phyloP scores from a whole-genome alignment of 352 stramenopile species.

The Globisporangium acanthophoron region DNA sequence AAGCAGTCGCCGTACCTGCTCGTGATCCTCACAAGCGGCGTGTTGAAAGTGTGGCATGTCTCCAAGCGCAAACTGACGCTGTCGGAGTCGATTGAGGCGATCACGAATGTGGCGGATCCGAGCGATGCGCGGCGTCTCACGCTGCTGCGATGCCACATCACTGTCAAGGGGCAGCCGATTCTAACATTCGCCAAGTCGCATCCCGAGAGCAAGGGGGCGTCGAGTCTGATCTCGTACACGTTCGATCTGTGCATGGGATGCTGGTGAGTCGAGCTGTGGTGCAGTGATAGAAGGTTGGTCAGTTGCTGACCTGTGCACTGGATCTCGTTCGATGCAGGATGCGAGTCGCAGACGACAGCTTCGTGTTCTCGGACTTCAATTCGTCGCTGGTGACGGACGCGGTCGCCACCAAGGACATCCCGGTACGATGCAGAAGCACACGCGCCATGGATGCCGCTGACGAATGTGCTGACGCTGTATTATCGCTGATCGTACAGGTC shows the following conservation, averaged over 20 bases:
- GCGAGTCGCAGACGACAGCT: constrained; percentile 79
- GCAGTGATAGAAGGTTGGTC: neutral
- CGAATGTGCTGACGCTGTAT: neutral
- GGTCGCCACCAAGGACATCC: constrained; percentile 54
- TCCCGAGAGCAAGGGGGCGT: constrained; percentile 34
- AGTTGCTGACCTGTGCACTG: constrained; percentile 2
- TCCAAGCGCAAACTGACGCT: constrained; percentile 36
- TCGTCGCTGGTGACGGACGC: constrained; percentile 68
- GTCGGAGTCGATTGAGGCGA: constrained; percentile 57
- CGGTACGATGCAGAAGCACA: constrained; percentile 23
- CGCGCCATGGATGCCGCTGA: neutral
- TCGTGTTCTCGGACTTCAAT: constrained; percentile 83
- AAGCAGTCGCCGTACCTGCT: constrained; percentile 60
- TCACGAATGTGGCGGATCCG: constrained; percentile 33
- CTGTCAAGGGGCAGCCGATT: constrained; percentile 62
- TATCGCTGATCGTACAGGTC: constrained; percentile 28
- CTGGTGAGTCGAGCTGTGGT: constrained; percentile 36
- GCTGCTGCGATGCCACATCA: constrained; percentile 68
- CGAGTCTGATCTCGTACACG: constrained; percentile 71
- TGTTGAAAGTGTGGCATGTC: constrained; percentile 75
- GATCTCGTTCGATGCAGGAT: constrained; percentile 40
- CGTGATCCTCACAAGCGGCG: constrained; percentile 56
- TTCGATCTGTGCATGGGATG: constrained; percentile 66
- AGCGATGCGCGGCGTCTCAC: constrained; percentile 41
- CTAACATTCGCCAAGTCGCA: constrained; percentile 77